These are phyloP conservation scores for Fraxinus sp. DNA, from an alignment of 305 asterid species.

Conservation along the genomic window DNA sequence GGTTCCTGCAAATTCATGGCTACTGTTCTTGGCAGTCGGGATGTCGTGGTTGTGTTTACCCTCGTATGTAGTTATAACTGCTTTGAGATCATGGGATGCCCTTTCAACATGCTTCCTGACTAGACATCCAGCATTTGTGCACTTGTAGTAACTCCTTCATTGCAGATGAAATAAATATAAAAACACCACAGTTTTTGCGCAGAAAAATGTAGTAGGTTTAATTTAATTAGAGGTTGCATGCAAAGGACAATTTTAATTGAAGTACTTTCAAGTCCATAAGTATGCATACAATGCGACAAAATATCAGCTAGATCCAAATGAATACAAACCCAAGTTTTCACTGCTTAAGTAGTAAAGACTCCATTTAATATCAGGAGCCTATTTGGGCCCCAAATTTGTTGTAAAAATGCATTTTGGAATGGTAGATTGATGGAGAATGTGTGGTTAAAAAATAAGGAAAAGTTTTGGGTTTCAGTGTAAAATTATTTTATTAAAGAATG, in stretches of 20 bases:
- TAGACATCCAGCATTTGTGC: constrained; percentile 80
- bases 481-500: background rate
- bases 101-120: constrained; percentile 96
- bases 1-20: constrained; percentile 56
- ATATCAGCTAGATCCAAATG: background rate
- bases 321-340: background rate
- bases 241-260: background rate
- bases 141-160: constrained; percentile 94
- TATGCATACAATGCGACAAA: background rate
- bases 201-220: background rate
- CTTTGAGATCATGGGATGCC: constrained; percentile 93
- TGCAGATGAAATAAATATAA: constrained; percentile 10
- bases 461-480: no score
- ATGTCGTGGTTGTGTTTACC: constrained; percentile 95
- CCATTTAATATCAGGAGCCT: no score
- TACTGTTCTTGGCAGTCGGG: constrained; percentile 67
- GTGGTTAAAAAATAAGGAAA: no score
- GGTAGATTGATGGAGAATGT: no score
- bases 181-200: background rate
- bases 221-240: background rate
- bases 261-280: background rate
- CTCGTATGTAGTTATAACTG: constrained; percentile 93
- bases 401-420: no score
- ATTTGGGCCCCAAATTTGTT: no score
- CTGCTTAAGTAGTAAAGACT: background rate